Conservation (phyloP, 169 alveolate genomes). For the Babesia ovata region DNA sequence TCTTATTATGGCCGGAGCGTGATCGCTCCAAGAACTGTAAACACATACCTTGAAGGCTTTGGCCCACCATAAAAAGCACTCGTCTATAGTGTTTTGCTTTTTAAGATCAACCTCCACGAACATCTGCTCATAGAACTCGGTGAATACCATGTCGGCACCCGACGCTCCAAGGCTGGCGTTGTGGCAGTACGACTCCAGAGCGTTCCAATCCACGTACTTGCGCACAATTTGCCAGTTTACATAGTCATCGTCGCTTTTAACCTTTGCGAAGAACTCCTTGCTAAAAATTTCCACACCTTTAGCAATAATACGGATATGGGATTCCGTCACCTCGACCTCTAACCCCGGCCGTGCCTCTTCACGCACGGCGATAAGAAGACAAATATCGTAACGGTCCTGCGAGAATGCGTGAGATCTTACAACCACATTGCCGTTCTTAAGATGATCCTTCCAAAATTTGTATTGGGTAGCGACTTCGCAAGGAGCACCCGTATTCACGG, state of each 20-base stretch:
- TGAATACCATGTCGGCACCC: conserved; percentile 11
- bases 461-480: conserved; percentile 16
- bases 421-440: conserved; percentile 47
- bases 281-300: conserved; percentile 23
- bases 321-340: conserved; percentile 20
- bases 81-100: conserved; percentile 33
- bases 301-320: conserved; percentile 4
- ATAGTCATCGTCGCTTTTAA: conserved; percentile 37
- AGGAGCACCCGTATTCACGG: neutral
- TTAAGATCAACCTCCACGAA: conserved; percentile 55
- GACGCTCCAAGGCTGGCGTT: neutral
- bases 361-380: conserved; percentile 21
- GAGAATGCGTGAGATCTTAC: conserved; percentile 45
- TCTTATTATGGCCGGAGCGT: neutral
- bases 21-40: neutral
- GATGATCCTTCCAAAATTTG: conserved; percentile 45
- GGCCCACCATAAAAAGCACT: conserved; percentile 69
- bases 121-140: conserved; percentile 16
- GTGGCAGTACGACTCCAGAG: conserved; percentile 31
- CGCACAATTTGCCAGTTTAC: conserved; percentile 57
- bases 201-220: conserved; percentile 60
- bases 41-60: conserved; percentile 56
- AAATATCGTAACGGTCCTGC: conserved; percentile 49
- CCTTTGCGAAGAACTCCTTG: conserved; percentile 50
- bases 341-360: neutral